Conservation (phyloP, 805 yeast species). For the Suhomyces faveliae region DNA sequence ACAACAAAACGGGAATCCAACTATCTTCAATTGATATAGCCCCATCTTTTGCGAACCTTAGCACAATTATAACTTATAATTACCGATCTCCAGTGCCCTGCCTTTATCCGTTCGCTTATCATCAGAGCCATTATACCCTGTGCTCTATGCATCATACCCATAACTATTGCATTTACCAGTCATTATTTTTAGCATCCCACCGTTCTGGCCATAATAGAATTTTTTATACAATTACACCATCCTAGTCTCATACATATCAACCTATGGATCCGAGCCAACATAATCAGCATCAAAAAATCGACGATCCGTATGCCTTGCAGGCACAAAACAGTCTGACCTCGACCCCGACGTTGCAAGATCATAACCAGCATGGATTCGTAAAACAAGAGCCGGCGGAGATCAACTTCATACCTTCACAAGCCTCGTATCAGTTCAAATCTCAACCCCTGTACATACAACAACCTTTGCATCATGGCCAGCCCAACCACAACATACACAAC, state of each 20-base stretch:
- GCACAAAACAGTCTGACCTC: constrained; percentile 1
- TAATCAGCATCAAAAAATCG: constrained; percentile 12
- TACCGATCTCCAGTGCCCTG: not conserved
- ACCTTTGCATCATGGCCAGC: constrained; percentile 6
- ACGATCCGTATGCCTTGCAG: constrained; percentile 9
- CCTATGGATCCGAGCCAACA: constrained; percentile 8
- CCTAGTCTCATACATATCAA: not conserved
- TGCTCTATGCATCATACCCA: not conserved
- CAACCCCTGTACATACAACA: constrained; percentile 2
- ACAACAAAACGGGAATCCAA: not conserved
- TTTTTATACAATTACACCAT: not conserved
- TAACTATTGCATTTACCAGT: not conserved
- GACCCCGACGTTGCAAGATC: constrained; percentile 1
- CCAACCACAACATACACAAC: constrained; percentile 1
- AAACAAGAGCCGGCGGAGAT: constrained; percentile 7
- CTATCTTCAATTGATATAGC: not conserved
- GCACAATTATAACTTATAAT: too few species aligned
- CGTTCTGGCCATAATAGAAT: constrained; percentile 1
- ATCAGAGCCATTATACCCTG: too few species aligned
- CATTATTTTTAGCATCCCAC: not conserved
- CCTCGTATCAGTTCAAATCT: constrained; percentile 11
- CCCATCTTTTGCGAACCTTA: too few species aligned
- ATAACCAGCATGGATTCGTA: constrained; percentile 3
- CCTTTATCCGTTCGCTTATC: too few species aligned
- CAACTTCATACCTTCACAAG: constrained; percentile 1